These are phyloP conservation scores for Geoglossum cookeanum DNA, from an alignment of 2,329 filamentous ascomycete genomes.

Conservation along the genomic window DNA sequence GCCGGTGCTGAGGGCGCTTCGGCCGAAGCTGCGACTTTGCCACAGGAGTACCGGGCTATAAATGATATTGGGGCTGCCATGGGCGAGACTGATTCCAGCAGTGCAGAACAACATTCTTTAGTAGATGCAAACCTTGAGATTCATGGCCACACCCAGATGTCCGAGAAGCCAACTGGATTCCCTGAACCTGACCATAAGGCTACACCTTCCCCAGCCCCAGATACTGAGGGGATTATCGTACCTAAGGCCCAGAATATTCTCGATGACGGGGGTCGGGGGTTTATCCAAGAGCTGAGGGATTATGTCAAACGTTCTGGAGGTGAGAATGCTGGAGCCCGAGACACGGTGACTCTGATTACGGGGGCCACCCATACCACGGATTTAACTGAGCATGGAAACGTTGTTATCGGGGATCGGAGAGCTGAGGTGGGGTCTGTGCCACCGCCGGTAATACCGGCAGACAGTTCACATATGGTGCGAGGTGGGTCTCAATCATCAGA, in stretches of 20 bases:
- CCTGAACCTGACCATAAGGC: neutral
- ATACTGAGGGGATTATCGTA: neutral
- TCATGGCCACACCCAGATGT: neutral
- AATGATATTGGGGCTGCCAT: neutral
- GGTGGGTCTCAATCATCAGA: neutral
- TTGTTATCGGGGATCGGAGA: neutral
- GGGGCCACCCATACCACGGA: neutral
- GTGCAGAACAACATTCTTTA: neutral
- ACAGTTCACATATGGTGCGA: neutral
- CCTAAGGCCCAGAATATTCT: neutral
- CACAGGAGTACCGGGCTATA: neutral
- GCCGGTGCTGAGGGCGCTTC: neutral
- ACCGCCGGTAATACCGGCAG: neutral
- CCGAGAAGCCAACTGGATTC: neutral
- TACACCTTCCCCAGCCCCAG: neutral
- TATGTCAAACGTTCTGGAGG: neutral
- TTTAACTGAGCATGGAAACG: neutral
- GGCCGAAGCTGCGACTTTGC: neutral
- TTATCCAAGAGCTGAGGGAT: neutral
- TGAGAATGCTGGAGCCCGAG: neutral
- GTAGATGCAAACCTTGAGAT: neutral
- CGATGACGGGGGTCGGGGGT: neutral
- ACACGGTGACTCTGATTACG: neutral
- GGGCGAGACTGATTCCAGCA: neutral
- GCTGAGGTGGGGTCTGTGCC: too few species aligned